phyloP scores from a whole-genome alignment of 805 yeast genomes.

The Schizosaccharomyces octosporus region DNA sequence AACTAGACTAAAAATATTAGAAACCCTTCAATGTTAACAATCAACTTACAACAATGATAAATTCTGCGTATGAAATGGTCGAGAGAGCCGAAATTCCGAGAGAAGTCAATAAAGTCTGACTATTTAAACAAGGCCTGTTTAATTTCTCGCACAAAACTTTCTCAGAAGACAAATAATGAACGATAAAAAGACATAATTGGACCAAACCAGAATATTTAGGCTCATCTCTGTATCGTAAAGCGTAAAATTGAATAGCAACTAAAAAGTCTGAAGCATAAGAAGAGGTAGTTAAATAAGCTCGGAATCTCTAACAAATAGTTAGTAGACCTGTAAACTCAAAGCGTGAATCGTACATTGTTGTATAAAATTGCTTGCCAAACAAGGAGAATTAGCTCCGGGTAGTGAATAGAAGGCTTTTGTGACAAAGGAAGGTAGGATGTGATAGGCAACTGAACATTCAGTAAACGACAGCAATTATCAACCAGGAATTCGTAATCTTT shows the following conservation, averaged over 20 bases:
- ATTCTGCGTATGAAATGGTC: conserved; percentile 13
- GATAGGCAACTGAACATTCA: conserved; percentile 16
- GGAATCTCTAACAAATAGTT: conserved; percentile 10
- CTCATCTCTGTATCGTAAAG: conserved; percentile 23
- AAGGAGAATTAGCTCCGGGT: conserved; percentile 33
- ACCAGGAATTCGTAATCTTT: conserved; percentile 16
- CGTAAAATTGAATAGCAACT: conserved; percentile 30
- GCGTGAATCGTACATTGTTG: conserved; percentile 18
- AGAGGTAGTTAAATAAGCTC: conserved; percentile 17
- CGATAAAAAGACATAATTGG: conserved; percentile 14
- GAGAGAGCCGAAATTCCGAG: conserved; percentile 9
- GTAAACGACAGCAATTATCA: conserved; percentile 12
- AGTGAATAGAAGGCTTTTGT: conserved; percentile 14
- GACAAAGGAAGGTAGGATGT: conserved; percentile 14
- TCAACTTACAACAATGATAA: conserved; percentile 8
- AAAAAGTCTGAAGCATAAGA: conserved; percentile 29
- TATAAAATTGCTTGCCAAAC: conserved; percentile 60
- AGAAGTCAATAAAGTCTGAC: conserved; percentile 10
- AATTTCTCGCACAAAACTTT: conserved; percentile 9
- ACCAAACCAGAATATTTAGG: conserved; percentile 10
- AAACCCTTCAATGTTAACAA: conserved; percentile 4
- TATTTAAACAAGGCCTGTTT: conserved; percentile 11
- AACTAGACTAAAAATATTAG: conserved; percentile 4
- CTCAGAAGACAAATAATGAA: conserved; percentile 13
- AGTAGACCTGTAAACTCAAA: background rate